Conservation (phyloP, 2,329 filamentous ascomycete species). For the Arthrobotrys sinensis region DNA sequence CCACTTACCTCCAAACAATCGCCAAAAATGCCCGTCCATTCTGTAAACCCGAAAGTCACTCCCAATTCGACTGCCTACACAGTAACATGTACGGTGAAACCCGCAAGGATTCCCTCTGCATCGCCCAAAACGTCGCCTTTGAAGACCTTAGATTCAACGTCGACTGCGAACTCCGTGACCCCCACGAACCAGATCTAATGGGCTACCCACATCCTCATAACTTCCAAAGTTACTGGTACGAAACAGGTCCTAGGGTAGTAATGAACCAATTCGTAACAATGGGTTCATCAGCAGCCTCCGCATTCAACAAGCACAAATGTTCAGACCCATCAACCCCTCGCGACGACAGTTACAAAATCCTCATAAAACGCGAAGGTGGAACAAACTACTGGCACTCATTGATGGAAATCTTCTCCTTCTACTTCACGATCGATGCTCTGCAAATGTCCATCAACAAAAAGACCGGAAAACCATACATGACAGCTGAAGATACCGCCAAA, state of each 20-base stretch:
- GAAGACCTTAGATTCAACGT: slow-evolving; percentile 62
- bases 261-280: slow-evolving; percentile 62
- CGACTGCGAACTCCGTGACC: slow-evolving; percentile 61
- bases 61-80: slow-evolving; percentile 65
- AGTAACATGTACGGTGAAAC: slow-evolving; percentile 50
- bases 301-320: slow-evolving; percentile 35
- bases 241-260: slow-evolving; percentile 65
- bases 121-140: slow-evolving; percentile 61
- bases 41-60: slow-evolving; percentile 61
- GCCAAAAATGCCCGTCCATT: slow-evolving; percentile 63
- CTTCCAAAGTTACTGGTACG: slow-evolving; percentile 65
- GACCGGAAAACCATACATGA: slow-evolving; percentile 62
- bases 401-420: slow-evolving; percentile 67
- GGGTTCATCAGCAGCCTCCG: neutral
- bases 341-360: slow-evolving; percentile 62
- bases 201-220: slow-evolving; percentile 41
- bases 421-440: slow-evolving; percentile 66
- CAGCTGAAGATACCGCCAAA: slow-evolving; percentile 60
- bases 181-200: slow-evolving; percentile 33
- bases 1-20: slow-evolving; percentile 64
- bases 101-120: slow-evolving; percentile 64
- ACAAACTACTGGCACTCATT: slow-evolving; percentile 67
- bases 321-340: slow-evolving; percentile 20
- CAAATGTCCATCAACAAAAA: slow-evolving; percentile 63
- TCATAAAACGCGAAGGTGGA: slow-evolving; percentile 67